Conservation (phyloP, 306 rosid species). For the Adenanthera pavonina region DNA sequence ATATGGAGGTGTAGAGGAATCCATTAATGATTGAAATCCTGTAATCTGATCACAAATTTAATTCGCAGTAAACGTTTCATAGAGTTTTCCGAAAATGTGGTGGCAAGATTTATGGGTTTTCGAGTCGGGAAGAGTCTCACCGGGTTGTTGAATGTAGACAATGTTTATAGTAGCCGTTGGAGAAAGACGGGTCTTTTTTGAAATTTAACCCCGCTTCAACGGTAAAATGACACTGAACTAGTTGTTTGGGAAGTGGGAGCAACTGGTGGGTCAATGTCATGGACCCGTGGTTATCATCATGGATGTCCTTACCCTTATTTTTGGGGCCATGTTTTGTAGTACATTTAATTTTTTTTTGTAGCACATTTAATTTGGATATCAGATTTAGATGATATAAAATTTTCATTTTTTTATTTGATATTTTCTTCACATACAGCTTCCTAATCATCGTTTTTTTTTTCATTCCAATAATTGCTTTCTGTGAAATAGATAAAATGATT, state of each 20-base stretch:
- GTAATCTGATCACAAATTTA: background rate
- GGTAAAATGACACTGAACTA: background rate
- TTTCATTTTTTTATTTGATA: too few species aligned
- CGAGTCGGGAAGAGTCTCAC: background rate
- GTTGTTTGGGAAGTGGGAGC: background rate
- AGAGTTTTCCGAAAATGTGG: background rate
- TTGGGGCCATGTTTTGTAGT: too few species aligned
- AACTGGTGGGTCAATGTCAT: background rate
- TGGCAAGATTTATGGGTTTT: background rate
- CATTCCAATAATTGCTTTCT: too few species aligned
- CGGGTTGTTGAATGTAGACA: slow-evolving; percentile 14
- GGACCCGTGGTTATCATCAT: background rate
- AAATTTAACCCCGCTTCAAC: background rate
- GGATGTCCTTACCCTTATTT: background rate
- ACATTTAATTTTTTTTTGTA: too few species aligned
- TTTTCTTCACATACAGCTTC: too few species aligned
- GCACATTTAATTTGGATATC: too few species aligned
- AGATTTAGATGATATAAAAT: too few species aligned
- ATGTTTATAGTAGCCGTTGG: slow-evolving; percentile 43
- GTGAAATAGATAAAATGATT: too few species aligned
- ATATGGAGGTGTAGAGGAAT: slow-evolving; percentile 52
- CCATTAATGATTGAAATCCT: slow-evolving; percentile 51
- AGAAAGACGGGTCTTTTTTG: background rate
- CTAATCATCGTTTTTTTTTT: too few species aligned
- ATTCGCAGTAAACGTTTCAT: background rate